Base-by-base conservation (phyloP, 345 rosid genomes). In the Noccaea caerulescens region DNA sequence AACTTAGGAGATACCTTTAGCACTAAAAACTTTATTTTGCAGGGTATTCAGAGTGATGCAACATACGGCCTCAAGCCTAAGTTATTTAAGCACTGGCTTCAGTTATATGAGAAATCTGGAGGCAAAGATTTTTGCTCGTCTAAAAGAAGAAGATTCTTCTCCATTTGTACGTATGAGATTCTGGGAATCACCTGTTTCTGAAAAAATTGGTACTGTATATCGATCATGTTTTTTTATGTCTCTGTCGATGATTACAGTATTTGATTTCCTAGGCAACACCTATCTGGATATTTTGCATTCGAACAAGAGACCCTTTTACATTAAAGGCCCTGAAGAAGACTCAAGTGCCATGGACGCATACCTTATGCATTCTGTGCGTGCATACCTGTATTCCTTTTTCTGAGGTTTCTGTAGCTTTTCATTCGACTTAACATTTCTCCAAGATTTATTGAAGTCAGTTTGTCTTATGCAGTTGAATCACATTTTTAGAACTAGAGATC, bases 261-360 rank as follows among this genome's bases (percentile, higher is more conserved):
- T 60, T 30, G 51, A 70, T 76, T 77, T 47, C 60, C 18, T 71
- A 91, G 98, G 83, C 74, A 80, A 84, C 77, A 84, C 88, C 84
- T 93, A 91, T 72, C 65, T 84, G 72, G 98, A 93, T 78, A 78
- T 93, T 74, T 76, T 91, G 80, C 92, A 91, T 64, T 82, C 84
- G 66, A 88, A 91, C 83, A 93, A 91, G 87, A 89, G 75, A 75
- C 94, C 97, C 27, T 93, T 91, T 79, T 93, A 91, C 77, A 75
- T 68, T 72, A 84, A 83, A 78, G 91, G 96, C 65, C 72, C 46
- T 18, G 87, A 84, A 82, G 98, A 91, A 82, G 97, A 93, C 82
- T 83, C 89, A 4, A 83, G 81, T 68, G 78, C 76, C 78, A 85
- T 83, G 91, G 96, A 88, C 34, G 88, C 83, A 4, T 93, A 91